Evolutionary conservation across 768 basidiomycete species (phyloP).

Genomic region (Lanmaoa rubissima): DNA sequence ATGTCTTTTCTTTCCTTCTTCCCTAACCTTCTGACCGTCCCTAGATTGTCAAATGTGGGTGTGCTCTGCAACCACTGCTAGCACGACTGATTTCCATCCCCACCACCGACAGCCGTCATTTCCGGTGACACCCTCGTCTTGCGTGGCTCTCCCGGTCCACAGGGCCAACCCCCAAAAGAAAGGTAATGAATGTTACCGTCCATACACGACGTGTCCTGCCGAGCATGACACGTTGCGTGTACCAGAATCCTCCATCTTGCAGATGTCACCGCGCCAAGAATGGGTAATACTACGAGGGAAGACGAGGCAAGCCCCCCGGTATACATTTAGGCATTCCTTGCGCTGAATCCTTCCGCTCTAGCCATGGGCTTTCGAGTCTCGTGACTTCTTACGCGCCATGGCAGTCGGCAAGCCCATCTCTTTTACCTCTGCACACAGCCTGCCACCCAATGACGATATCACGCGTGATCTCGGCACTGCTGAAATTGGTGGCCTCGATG

Average conservation of each 20-base stretch:
- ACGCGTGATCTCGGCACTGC: conserved; percentile 79
- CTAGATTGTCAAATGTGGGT: conserved; percentile 63
- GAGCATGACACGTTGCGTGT: conserved; percentile 12
- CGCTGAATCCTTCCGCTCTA: conserved; percentile 29
- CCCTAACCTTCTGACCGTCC: accelerated
- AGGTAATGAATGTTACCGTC: conserved; percentile 46
- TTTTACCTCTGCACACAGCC: conserved; percentile 77
- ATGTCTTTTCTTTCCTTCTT: conserved; percentile 25
- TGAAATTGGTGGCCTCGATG: conserved; percentile 69
- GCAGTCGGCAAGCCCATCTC: conserved; percentile 89
- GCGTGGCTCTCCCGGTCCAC: conserved; percentile 70
- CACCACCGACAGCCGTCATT: conserved; percentile 60
- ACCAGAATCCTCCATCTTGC: conserved; percentile 84
- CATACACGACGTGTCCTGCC: neutral
- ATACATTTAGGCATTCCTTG: neutral
- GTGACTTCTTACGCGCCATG: conserved; percentile 85
- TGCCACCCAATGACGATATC: conserved; percentile 72
- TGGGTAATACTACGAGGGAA: conserved; percentile 79
- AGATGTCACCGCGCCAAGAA: conserved; percentile 79
- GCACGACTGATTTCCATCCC: conserved; percentile 19
- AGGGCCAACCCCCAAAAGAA: conserved; percentile 89
- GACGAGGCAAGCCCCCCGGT: conserved; percentile 67
- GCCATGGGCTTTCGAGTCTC: conserved; percentile 90
- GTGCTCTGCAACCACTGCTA: neutral
- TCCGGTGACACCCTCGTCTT: conserved; percentile 90